These are phyloP conservation scores for Ophiostoma himal-ulmi DNA, from an alignment of 2,329 filamentous ascomycete species.

Conservation along the genomic window DNA sequence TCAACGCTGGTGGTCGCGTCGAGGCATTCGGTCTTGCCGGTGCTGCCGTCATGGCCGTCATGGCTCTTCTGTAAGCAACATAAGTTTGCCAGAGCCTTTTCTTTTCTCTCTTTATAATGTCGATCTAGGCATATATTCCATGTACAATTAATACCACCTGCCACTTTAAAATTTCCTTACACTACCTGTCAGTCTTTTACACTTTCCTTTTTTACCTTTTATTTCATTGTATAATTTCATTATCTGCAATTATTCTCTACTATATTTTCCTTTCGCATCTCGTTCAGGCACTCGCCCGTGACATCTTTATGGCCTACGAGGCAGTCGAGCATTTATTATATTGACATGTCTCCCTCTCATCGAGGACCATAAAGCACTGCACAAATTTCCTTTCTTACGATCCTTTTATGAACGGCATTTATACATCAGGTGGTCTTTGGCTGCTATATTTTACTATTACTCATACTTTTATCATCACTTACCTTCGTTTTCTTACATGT, in stretches of 20 bases:
- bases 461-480: conserved; percentile 9
- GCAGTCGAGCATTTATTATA: not conserved
- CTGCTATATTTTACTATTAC: conserved; percentile 20
- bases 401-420: conserved; percentile 45
- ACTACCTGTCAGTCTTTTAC: not conserved
- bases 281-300: not conserved
- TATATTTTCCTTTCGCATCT: conserved; percentile 12
- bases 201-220: conserved; percentile 11
- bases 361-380: not conserved
- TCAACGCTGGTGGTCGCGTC: conserved; percentile 37
- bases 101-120: conserved; percentile 8
- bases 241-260: conserved; percentile 6
- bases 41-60: conserved; percentile 40
- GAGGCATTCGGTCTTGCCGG: conserved; percentile 39
- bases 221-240: conserved; percentile 4
- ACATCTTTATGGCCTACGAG: not conserved
- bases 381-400: conserved; percentile 45
- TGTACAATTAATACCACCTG: conserved; percentile 23
- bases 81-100: not conserved
- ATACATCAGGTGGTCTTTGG: conserved; percentile 28
- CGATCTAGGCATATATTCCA: conserved; percentile 24
- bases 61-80: conserved; percentile 42
- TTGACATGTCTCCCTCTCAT: not conserved
- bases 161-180: conserved; percentile 1
- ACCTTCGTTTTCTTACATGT: conserved; percentile 7